These are phyloP conservation scores for Entomortierella parvispora DNA, from an alignment of 192 early-diverging fungal species.

Conservation along the genomic window DNA sequence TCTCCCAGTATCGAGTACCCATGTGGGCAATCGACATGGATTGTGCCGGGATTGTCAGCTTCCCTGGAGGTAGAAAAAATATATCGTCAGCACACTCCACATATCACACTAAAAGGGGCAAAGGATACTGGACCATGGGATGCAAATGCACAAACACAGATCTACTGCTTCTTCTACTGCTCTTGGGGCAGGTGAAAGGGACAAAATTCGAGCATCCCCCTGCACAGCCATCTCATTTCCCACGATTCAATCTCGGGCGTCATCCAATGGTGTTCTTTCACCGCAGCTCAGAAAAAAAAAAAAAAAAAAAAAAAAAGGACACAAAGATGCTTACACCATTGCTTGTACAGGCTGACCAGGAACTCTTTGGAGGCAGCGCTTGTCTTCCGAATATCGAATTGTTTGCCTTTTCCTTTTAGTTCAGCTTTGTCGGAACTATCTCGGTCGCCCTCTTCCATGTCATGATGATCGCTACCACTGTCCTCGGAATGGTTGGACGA, in stretches of 20 bases:
- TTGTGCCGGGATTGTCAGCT: slow-evolving; percentile 23
- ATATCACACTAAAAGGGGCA: too few species aligned
- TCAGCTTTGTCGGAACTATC: slow-evolving; percentile 9
- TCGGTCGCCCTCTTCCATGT: neutral
- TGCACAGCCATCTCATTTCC: too few species aligned
- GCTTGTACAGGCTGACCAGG: slow-evolving; percentile 28
- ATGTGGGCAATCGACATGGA: slow-evolving; percentile 34
- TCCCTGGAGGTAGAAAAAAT: slow-evolving; percentile 7
- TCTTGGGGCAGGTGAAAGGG: too few species aligned
- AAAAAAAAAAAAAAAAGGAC: neutral
- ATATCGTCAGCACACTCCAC: neutral
- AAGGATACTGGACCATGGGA: too few species aligned
- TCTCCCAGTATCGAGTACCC: slow-evolving; percentile 41
- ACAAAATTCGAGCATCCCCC: neutral
- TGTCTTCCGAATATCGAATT: slow-evolving; percentile 40
- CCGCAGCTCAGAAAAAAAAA: too few species aligned
- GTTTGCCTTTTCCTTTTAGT: slow-evolving; percentile 23
- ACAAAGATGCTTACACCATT: slow-evolving; percentile 43
- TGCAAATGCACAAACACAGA: too few species aligned
- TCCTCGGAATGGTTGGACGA: too few species aligned
- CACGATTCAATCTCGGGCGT: neutral
- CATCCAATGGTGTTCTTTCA: neutral
- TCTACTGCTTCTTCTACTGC: too few species aligned
- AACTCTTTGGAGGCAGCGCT: slow-evolving; percentile 18
- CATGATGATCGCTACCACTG: neutral